These are phyloP conservation scores for Kondoa malvinella DNA, from an alignment of 768 basidiomycete species.

Conservation along the genomic window DNA sequence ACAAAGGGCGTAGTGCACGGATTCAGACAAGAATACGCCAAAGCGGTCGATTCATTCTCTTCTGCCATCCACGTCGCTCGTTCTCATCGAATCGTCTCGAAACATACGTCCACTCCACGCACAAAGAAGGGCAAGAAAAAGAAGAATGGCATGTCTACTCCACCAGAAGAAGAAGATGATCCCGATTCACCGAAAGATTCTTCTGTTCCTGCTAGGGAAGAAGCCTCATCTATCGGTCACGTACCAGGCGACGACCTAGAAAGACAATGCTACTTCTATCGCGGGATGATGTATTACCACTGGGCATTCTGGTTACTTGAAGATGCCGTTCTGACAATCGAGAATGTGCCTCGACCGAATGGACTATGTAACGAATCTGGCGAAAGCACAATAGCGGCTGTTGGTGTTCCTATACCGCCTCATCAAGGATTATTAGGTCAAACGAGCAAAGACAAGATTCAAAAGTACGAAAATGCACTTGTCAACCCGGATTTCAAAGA, in stretches of 20 bases:
- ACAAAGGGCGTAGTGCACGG: slow-evolving; percentile 72
- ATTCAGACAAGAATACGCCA: slow-evolving; percentile 32
- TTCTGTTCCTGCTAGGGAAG: slow-evolving; percentile 16
- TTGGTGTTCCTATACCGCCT: slow-evolving; percentile 37
- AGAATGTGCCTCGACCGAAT: slow-evolving; percentile 43
- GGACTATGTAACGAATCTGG: slow-evolving; percentile 43
- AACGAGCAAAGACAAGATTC: slow-evolving; percentile 43
- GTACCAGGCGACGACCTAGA: slow-evolving; percentile 76
- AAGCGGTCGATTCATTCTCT: background rate
- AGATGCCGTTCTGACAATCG: slow-evolving; percentile 49
- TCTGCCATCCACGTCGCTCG: slow-evolving; percentile 21
- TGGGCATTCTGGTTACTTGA: slow-evolving; percentile 63
- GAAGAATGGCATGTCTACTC: background rate
- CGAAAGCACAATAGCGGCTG: slow-evolving; percentile 58
- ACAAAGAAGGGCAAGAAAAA: slow-evolving; percentile 30
- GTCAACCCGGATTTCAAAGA: slow-evolving; percentile 44
- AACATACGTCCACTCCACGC: slow-evolving; percentile 15
- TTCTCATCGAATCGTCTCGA: slow-evolving; percentile 32
- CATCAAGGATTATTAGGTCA: slow-evolving; percentile 47
- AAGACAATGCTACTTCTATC: slow-evolving; percentile 62
- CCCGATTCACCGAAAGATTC: slow-evolving; percentile 3
- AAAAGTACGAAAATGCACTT: slow-evolving; percentile 48
- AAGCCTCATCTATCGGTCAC: slow-evolving; percentile 17
- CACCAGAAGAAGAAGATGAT: background rate
- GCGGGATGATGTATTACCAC: slow-evolving; percentile 66